Percentiles rank a stretch among this genome's conserved stretches.
Evolutionary conservation across 345 rosid species (phyloP).

Genomic region (Hibiscus mutabilis): DNA sequence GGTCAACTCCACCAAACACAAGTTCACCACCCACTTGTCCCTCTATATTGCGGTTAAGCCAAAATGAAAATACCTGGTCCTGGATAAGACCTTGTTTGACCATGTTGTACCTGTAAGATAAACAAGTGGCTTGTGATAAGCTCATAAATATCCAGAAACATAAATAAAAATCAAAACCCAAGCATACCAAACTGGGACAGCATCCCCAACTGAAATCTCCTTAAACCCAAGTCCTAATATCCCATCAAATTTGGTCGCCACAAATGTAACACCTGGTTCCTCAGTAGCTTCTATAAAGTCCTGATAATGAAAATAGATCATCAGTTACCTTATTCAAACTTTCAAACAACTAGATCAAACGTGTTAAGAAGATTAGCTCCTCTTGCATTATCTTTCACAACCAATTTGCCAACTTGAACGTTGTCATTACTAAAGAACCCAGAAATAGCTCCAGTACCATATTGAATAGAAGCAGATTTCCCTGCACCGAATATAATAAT

Average conservation of each 20-base stretch:
- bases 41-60: slow-evolving; percentile 84
- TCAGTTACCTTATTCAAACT: not conserved
- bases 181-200: slow-evolving; percentile 77
- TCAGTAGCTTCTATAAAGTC: slow-evolving; percentile 91
- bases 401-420: slow-evolving; percentile 66
- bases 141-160: not conserved
- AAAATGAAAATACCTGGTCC: slow-evolving; percentile 88
- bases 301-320: slow-evolving; percentile 29
- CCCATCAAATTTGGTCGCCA: slow-evolving; percentile 90
- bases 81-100: slow-evolving; percentile 67
- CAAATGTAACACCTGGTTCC: slow-evolving; percentile 80
- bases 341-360: not conserved
- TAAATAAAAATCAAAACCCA: not conserved
- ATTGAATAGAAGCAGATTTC: slow-evolving; percentile 73
- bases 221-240: slow-evolving; percentile 89
- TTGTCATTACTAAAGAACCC: slow-evolving; percentile 80
- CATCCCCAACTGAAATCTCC: slow-evolving; percentile 89
- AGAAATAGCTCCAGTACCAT: slow-evolving; percentile 49
- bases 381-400: slow-evolving; percentile 64
- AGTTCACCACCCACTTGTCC: slow-evolving; percentile 86
- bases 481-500: slow-evolving; percentile 36
- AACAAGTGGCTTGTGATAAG: slow-evolving; percentile 4
- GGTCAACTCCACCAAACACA: slow-evolving; percentile 92
- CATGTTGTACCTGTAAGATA: slow-evolving; percentile 70
- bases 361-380: not conserved